Conservation (phyloP, 139 green algal species). For the Diplosphaera chodatii region DNA sequence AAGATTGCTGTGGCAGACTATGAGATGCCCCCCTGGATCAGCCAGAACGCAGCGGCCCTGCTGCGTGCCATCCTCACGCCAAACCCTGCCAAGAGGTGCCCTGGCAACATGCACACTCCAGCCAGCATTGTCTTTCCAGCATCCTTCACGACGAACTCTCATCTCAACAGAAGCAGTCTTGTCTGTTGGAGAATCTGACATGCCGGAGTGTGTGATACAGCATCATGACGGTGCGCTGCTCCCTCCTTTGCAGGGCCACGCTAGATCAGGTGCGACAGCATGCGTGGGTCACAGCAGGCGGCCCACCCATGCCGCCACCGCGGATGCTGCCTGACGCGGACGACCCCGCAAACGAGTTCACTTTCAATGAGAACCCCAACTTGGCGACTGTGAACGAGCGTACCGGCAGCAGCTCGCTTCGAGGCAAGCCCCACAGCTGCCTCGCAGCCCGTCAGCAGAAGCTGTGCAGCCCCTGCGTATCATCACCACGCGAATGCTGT, state of each 20-base stretch:
- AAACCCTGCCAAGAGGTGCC: conserved; percentile 15
- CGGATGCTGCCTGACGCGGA: neutral
- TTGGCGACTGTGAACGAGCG: neutral
- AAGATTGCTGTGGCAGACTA: conserved; percentile 37
- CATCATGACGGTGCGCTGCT: too few species aligned
- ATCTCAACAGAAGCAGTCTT: too few species aligned
- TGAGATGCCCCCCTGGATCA: conserved; percentile 31
- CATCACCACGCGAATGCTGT: too few species aligned
- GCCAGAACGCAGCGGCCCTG: conserved; percentile 12
- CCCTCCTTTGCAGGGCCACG: conserved; percentile 27
- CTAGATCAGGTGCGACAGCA: conserved; percentile 28
- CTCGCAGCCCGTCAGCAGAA: too few species aligned
- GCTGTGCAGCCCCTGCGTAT: too few species aligned
- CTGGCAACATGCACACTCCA: too few species aligned
- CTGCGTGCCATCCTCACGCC: conserved; percentile 29
- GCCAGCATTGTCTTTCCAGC: too few species aligned
- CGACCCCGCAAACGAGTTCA: neutral
- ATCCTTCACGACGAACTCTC: too few species aligned
- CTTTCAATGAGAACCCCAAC: neutral
- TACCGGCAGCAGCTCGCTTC: too few species aligned
- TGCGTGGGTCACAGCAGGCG: conserved; percentile 28
- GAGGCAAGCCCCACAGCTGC: too few species aligned
- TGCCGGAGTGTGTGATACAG: too few species aligned
- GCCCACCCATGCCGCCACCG: neutral
- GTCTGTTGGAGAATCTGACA: too few species aligned